Evolutionary conservation across 257 asterid species (phyloP).

Genomic region (Fraxinus americana): DNA sequence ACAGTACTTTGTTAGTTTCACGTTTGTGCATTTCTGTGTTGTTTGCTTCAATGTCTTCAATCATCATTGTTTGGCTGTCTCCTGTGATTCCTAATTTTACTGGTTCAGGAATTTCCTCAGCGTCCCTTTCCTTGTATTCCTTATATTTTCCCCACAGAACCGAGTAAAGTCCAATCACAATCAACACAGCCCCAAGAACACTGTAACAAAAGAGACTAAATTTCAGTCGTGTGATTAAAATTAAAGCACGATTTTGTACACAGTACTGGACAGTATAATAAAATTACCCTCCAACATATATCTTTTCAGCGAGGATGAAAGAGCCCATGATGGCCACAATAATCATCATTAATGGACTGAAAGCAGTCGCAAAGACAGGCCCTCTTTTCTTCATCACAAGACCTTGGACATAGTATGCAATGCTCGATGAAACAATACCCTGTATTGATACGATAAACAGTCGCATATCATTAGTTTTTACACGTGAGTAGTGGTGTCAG

Average conservation of each 20-base stretch:
- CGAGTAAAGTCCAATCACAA: conserved; percentile 51
- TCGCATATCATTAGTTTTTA: background rate
- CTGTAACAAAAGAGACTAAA: conserved; percentile 27
- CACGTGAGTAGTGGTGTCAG: background rate
- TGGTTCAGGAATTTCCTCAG: conserved; percentile 35
- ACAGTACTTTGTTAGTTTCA: conserved; percentile 1
- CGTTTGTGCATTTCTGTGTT: conserved; percentile 24
- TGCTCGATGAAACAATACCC: conserved; percentile 64
- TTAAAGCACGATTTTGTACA: background rate
- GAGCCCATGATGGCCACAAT: conserved; percentile 64
- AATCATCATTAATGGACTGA: conserved; percentile 64
- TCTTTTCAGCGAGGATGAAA: conserved; percentile 57
- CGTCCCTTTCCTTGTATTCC: conserved; percentile 46
- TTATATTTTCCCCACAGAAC: conserved; percentile 53
- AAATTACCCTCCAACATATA: conserved; percentile 61
- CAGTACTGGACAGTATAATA: background rate
- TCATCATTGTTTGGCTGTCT: conserved; percentile 5
- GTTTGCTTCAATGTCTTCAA: conserved; percentile 21
- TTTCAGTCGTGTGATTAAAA: background rate
- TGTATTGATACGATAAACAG: conserved; percentile 17
- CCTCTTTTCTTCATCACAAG: conserved; percentile 61
- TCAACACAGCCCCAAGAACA: conserved; percentile 57
- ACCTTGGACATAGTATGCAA: conserved; percentile 69
- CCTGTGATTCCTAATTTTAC: conserved; percentile 23
- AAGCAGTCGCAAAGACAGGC: conserved; percentile 68